These are phyloP conservation scores for Erythrophleum fordii DNA, from an alignment of 306 rosid species.

Conservation along the genomic window DNA sequence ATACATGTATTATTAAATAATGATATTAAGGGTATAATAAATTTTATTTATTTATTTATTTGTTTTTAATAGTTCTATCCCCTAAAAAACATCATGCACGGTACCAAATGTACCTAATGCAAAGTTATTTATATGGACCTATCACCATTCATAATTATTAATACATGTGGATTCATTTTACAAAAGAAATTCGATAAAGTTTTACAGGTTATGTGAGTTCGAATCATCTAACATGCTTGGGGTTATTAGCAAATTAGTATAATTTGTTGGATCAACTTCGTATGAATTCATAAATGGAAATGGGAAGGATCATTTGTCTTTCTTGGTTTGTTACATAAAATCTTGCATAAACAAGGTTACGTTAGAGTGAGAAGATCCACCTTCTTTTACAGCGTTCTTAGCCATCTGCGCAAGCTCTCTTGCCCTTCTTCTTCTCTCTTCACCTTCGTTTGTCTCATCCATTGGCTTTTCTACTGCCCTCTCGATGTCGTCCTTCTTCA, in stretches of 20 bases:
- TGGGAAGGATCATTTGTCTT: background rate
- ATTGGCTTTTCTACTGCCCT: conserved; percentile 47
- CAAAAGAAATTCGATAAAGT: too few species aligned
- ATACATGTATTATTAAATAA: too few species aligned
- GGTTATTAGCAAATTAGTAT: background rate
- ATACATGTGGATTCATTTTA: too few species aligned
- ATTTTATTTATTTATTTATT: too few species aligned
- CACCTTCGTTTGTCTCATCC: conserved; percentile 42
- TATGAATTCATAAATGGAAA: background rate
- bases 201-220: too few species aligned
- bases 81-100: too few species aligned
- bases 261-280: background rate
- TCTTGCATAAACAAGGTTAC: conserved; percentile 49
- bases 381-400: conserved; percentile 53
- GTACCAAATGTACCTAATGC: too few species aligned
- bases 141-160: too few species aligned
- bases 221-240: too few species aligned
- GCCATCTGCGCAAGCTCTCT: conserved; percentile 46
- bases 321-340: conserved; percentile 34
- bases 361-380: conserved; percentile 62
- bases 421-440: conserved; percentile 45
- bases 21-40: too few species aligned
- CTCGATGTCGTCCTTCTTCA: conserved; percentile 48
- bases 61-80: too few species aligned
- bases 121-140: too few species aligned